Percentiles rank a stretch among this genome's conserved stretches.
phyloP scores from a whole-genome alignment of 495 filamentous ascomycete genomes.

The Talaromyces adpressus region DNA sequence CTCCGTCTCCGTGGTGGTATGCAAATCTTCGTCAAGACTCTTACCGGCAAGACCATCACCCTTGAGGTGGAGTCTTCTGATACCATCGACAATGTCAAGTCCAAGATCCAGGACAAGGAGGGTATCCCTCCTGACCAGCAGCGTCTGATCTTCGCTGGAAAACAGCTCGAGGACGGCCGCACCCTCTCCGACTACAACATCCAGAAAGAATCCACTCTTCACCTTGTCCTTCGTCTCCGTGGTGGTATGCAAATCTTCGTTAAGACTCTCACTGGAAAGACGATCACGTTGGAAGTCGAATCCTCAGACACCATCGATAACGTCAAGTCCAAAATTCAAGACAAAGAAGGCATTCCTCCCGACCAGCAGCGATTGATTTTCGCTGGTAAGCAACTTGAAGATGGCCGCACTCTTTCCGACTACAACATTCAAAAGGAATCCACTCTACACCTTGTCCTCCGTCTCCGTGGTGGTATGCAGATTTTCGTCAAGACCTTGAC shows the following conservation, averaged over 20 bases:
- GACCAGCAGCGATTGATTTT: constrained; percentile 99
- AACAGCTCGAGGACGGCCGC: constrained; percentile 66
- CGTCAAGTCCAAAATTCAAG: constrained; percentile 96
- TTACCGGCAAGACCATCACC: constrained; percentile 97
- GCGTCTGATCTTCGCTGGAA: constrained; percentile 66
- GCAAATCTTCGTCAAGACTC: constrained; percentile 65
- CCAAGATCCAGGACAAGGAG: constrained; percentile 74
- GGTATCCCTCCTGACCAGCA: constrained; percentile 74
- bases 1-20: constrained; percentile 98
- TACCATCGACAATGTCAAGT: constrained; percentile 93
- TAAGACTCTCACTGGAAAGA: constrained; percentile 67
- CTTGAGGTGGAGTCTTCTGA: constrained; percentile 94
- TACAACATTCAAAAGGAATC: constrained; percentile 99
- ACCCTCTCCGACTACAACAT: constrained; percentile 71
- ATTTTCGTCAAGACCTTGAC: constrained; percentile 93
- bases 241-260: constrained; percentile 73
- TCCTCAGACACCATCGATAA: constrained; percentile 95
- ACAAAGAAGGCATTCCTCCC: constrained; percentile 93
- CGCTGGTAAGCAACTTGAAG: constrained; percentile 96
- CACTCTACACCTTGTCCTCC: constrained; percentile 93
- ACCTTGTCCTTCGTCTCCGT: constrained; percentile 63
- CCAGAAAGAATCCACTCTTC: constrained; percentile 65
- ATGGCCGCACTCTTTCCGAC: constrained; percentile 89
- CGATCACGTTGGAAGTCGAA: constrained; percentile 65
- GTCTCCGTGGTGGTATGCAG: constrained; percentile 96